Conservation (phyloP, 1,284 basidiomycete genomes). For the Austroboletus niveus region DNA sequence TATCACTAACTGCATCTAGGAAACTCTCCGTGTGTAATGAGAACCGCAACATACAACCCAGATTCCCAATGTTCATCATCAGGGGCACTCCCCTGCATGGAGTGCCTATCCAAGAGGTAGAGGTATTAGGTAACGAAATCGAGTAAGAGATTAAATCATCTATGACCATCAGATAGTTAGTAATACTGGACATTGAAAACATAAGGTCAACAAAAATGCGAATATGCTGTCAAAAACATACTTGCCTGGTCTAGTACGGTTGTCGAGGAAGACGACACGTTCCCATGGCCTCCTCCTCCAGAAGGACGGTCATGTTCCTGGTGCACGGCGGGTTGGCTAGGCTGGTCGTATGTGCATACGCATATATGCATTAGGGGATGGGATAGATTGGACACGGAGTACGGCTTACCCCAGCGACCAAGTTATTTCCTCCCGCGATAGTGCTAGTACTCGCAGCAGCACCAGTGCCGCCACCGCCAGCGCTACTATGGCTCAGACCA, state of each 20-base stretch:
- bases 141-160: slow-evolving; percentile 3
- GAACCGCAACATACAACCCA: neutral
- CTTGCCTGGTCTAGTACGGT: slow-evolving; percentile 25
- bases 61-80: neutral
- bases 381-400: neutral
- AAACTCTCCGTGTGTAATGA: neutral
- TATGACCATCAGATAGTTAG: slow-evolving; percentile 9
- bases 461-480: neutral
- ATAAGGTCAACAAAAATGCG: no score
- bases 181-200: slow-evolving; percentile 18
- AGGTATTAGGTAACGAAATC: neutral
- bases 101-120: neutral
- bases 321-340: slow-evolving; percentile 22
- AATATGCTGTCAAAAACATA: neutral
- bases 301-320: slow-evolving; percentile 27
- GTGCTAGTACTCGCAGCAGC: neutral
- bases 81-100: neutral
- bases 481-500: slow-evolving; percentile 17
- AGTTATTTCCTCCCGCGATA: slow-evolving; percentile 12
- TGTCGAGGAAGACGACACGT: slow-evolving; percentile 19
- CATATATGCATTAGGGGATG: slow-evolving; percentile 1
- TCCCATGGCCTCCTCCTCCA: slow-evolving; percentile 11
- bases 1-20: neutral
- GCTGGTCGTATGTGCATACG: slow-evolving; percentile 8
- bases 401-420: slow-evolving; percentile 25